Evolutionary conservation across 352 stramenopile genomes (phyloP), one percentile per base, ranked within the genome.

Genomic region (Phytopythium kandeliae): DNA sequence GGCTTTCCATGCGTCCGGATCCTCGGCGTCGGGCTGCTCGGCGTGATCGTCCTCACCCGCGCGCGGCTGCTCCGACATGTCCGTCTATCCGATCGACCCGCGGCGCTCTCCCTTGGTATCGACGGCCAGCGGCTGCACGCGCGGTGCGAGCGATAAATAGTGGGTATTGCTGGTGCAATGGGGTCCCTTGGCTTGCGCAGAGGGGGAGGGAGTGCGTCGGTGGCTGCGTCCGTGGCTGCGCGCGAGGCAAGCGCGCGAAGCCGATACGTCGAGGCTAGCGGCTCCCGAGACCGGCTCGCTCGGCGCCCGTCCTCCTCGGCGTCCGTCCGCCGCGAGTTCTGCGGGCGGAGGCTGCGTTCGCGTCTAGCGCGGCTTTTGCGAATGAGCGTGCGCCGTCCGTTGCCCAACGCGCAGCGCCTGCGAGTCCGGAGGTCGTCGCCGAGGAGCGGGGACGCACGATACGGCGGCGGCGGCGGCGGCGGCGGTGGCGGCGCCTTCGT

Each of bases 1-100:
- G 26, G n/a, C 45, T 19, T 55, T 26, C 26, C 21, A 24, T 21
- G 35, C 16, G 53, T 36, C 44, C 21, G 15, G n/a, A 21, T 46
- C 34, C 19, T 54, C 48, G n/a, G 11, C 37, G 37, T 64, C 63
- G 16, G 41, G 51, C 15, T 63, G 65, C 12, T 10, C 2, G 21
- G 38, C 16, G 21, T 26, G 19, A 4, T 45, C 21, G 38, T 45
- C 11, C 38, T 7, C 2, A 1, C 5, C 21, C 38, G 17, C 9
- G 38, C 38, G 21, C 22, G 21, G 19, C 38, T 11, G 21, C 12
- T 28, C 38, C 21, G 19, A n/a, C 38, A 45, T 45, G 38, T 16
- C 21, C 22, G 21, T 45, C 38, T 30, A 45, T 30, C 21, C n/a
- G n/a, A n/a, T n/a, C n/a, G n/a, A n/a, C n/a, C n/a, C n/a, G n/a